Evolutionary conservation across 2,329 filamentous ascomycete species (phyloP), one percentile per base, ranked within the genome.

Genomic region (Alternaria consortialis): DNA sequence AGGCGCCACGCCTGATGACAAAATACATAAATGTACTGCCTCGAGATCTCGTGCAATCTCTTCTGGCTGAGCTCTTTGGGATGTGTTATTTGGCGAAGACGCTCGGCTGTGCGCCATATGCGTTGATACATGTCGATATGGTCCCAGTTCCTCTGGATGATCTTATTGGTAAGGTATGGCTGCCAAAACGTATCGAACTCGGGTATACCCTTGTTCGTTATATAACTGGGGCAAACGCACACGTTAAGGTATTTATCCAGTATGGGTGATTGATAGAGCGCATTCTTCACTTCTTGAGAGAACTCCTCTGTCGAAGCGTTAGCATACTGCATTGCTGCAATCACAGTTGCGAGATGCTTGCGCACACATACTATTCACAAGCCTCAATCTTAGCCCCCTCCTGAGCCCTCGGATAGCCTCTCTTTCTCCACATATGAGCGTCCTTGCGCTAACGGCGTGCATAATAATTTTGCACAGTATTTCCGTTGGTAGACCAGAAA

Each of bases 161-260:
- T 44, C 39, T 37, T 52, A 6, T 25, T 40, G 8, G 53, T 60
- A 6, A 60, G 39, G 13, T 53, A 60, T 11, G 36, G 17, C 15
- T 57, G 58, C 58, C 53, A 57, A 55, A 60, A 60, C 11, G 54
- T 20, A 15, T 44, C 39, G 13, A 47, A 43, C 12, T 57, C 47
- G 12, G 20, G 20, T 20, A 20, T 20, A 20, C 20, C 20, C 20
- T 20, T 20, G 2, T 20, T 20, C 20, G 2, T 20, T 20, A 20
- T 20, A 20, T 20, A 20, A 20, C 20, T 20, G 20, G 20, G 20
- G 20, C 20, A 20, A 20, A 20, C 20, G 20, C 20, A 20, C 20
- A 32, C 2, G 11, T 40, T 11, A 36, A 48, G 34, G 31, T 27
- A 36, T 20, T 37, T 46, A 6, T 47, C 40, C 25, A 39, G 40